Conservation (phyloP, 78 protist species). For the Planoprotostelium fungivorum region DNA sequence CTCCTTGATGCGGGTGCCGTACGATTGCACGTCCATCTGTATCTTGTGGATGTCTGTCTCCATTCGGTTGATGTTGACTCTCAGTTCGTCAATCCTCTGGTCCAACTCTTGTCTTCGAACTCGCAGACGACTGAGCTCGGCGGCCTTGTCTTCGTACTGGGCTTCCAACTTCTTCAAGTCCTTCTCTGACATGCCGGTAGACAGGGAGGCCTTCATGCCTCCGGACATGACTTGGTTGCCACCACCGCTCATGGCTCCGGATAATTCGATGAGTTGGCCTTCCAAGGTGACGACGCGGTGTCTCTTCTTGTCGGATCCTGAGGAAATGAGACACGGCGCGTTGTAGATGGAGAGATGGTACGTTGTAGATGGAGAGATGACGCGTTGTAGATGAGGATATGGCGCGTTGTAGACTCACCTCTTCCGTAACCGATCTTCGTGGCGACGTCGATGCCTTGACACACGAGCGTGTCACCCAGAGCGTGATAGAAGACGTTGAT, state of each 20-base stretch:
- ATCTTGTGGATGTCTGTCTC: background rate
- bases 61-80: background rate
- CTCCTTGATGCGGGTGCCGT: conserved; percentile 6
- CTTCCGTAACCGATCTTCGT: conserved; percentile 66
- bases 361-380: background rate
- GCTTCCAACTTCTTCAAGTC: background rate
- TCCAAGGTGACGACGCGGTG: conserved; percentile 94
- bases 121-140: background rate
- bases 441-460: conserved; percentile 59
- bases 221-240: conserved; percentile 76
- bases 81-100: background rate
- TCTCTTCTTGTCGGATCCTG: conserved; percentile 22
- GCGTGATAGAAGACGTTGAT: conserved; percentile 89
- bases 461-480: conserved; percentile 92
- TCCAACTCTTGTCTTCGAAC: background rate
- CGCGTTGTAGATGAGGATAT: background rate
- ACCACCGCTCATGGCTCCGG: conserved; percentile 99
- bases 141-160: background rate
- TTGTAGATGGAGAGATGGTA: background rate
- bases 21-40: background rate
- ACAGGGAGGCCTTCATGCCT: conserved; percentile 47
- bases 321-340: background rate
- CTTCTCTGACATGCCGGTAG: background rate
- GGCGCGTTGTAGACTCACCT: background rate
- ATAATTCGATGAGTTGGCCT: conserved; percentile 93